A percentile compares a stretch with the other conserved stretches of the same genome.
Evolutionary conservation across 108 stramenopile genomes (phyloP).

Genomic region (Skeletonema menzelii): DNA sequence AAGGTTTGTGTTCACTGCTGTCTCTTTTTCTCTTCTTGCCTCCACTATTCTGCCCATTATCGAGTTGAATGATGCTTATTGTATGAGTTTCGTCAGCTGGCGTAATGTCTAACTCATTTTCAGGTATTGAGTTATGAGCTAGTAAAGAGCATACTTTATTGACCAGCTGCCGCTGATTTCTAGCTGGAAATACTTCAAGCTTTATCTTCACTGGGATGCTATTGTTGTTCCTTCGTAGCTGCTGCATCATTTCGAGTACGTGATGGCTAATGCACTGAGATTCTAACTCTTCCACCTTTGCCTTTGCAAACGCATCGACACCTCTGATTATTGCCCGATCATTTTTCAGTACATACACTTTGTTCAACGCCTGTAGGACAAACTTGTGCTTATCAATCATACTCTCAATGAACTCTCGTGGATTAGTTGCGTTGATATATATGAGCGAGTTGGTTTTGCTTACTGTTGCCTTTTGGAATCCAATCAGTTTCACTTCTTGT

Average conservation of each 20-base stretch:
- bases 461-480: not conserved
- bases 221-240: not conserved
- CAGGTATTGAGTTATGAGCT: slow-evolving; percentile 15
- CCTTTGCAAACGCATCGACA: not conserved
- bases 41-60: not conserved
- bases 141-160: slow-evolving; percentile 1
- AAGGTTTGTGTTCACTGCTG: not conserved
- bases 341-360: slow-evolving; percentile 13
- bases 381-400: slow-evolving; percentile 8
- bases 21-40: not conserved
- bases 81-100: slow-evolving; percentile 28
- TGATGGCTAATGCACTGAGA: not conserved
- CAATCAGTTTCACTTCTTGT: not conserved
- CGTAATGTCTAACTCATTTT: slow-evolving; percentile 23
- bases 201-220: not conserved
- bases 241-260: not conserved
- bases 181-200: slow-evolving; percentile 33
- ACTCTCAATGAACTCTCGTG: slow-evolving; percentile 10
- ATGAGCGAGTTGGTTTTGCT: slow-evolving; percentile 36
- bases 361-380: slow-evolving; percentile 27
- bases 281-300: not conserved
- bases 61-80: slow-evolving; percentile 22
- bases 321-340: not conserved
- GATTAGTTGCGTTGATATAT: slow-evolving; percentile 2
- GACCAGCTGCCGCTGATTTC: slow-evolving; percentile 4